Base-by-base conservation (phyloP, 2,329 filamentous ascomycete genomes). In the Phialemoniopsis sp. region DNA sequence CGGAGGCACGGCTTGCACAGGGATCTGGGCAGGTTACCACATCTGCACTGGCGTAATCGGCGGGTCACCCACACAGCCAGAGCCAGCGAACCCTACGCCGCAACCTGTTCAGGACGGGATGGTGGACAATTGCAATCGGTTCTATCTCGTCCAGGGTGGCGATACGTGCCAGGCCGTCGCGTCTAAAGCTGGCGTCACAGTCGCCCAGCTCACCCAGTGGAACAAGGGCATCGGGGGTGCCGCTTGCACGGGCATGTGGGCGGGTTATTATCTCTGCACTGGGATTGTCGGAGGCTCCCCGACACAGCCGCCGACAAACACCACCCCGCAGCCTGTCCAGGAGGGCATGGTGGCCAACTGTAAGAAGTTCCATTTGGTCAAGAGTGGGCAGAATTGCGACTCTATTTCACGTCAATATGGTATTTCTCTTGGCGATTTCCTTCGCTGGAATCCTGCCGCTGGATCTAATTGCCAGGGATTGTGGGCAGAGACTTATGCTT, bases 331-430 rank as follows among this genome's bases (percentile, higher is more conserved):
- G 15, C 38, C 41, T 15, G 38, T 29, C 16, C 42, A 44, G 39
- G 18, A 34, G 19, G 40, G 39, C 34, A 42, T 42, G 34, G 37
- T 33, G 6, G 18, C 8, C 26, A 36, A 37, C 34, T 45, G 42
- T 26, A 38, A 41, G 17, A 34, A 33, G 15, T 45, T 39, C 30
- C 19, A 42, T 16, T 16, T 16, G 8, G 33, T 45, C 18, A 28
- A 29, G 4, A 29, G 34, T 15, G 34, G 37, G 7, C 39, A 45
- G 15, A 40, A 18, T 13, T 45, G 43, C 21, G 21, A 26, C 6
- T 10, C 6, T 6, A 10, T 26, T 6, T 6, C 21, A 6, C 6
- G 10, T 6, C 6, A 6, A 26, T 6, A 26, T 10, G 21, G 21
- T 6, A 26, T 26, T 26, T 6, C 21, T 10, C 10, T 26, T 6